These are phyloP conservation scores for Chlorociboria aeruginascens DNA, from an alignment of 495 filamentous ascomycete genomes.

Conservation along the genomic window DNA sequence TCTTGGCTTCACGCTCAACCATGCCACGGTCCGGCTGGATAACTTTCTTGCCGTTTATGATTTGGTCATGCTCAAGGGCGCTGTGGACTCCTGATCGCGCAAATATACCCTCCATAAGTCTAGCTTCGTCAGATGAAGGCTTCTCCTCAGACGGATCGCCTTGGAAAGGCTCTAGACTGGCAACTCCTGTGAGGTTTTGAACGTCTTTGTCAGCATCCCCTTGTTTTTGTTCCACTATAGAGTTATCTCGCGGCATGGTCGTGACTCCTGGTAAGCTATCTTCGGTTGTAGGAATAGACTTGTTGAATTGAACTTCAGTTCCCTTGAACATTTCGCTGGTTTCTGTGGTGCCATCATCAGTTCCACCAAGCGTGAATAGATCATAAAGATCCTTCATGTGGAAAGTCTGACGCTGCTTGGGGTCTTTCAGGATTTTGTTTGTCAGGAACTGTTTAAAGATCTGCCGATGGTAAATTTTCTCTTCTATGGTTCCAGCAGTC, in stretches of 20 bases:
- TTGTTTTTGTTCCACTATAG: background rate
- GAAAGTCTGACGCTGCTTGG: conserved; percentile 79
- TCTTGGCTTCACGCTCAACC: conserved; percentile 69
- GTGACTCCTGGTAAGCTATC: conserved; percentile 13
- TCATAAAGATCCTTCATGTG: conserved; percentile 79
- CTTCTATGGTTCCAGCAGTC: conserved; percentile 95
- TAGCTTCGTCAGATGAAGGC: conserved; percentile 11
- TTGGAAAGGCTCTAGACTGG: conserved; percentile 40
- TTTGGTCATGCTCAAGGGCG: conserved; percentile 78
- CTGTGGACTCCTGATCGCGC: conserved; percentile 72
- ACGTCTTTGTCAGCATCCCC: conserved; percentile 31
- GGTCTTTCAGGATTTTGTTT: conserved; percentile 87
- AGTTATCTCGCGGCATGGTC: background rate
- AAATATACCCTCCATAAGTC: conserved; percentile 58
- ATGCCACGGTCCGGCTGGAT: conserved; percentile 56
- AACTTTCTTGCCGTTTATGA: conserved; percentile 53
- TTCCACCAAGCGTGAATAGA: conserved; percentile 68
- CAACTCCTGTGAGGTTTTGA: conserved; percentile 42
- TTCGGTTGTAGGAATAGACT: conserved; percentile 22
- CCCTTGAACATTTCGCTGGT: conserved; percentile 77
- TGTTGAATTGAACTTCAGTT: conserved; percentile 54
- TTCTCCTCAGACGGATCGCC: conserved; percentile 17
- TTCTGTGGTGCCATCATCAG: conserved; percentile 60
- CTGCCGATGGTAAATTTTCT: conserved; percentile 97
- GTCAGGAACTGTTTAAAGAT: conserved; percentile 94